phyloP scores from a whole-genome alignment of 1,139 yeast species.

The Hanseniaspora uvarum region DNA sequence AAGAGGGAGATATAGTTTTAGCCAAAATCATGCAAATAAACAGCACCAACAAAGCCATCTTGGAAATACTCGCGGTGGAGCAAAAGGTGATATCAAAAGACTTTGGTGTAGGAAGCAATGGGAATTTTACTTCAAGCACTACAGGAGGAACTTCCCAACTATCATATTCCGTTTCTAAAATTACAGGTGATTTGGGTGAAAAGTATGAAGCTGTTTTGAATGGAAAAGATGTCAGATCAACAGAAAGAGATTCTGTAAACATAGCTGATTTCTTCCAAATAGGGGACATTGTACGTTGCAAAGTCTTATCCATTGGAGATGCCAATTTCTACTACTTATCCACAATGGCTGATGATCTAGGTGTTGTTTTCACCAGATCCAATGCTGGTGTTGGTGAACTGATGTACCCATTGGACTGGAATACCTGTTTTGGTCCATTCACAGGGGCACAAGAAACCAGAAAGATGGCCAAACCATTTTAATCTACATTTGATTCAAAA shows the following conservation, averaged over 20 bases:
- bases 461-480: conserved; percentile 87
- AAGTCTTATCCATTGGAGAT: conserved; percentile 78
- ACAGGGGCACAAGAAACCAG: conserved; percentile 70
- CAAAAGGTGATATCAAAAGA: conserved; percentile 44
- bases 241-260: conserved; percentile 81
- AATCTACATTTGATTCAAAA: conserved; percentile 22
- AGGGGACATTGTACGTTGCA: conserved; percentile 84
- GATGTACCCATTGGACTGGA: conserved; percentile 93
- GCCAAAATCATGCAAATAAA: conserved; percentile 62
- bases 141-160: conserved; percentile 55
- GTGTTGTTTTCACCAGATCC: conserved; percentile 79
- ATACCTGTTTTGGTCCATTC: conserved; percentile 74
- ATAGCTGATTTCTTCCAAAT: conserved; percentile 73
- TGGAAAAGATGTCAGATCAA: conserved; percentile 78
- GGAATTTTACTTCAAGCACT: conserved; percentile 36
- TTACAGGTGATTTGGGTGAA: conserved; percentile 69
- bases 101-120: conserved; percentile 58
- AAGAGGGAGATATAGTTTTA: conserved; percentile 74
- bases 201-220: conserved; percentile 83
- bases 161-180: conserved; percentile 38
- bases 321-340: conserved; percentile 81
- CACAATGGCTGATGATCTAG: conserved; percentile 84
- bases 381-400: conserved; percentile 62
- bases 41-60: conserved; percentile 56
- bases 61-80: conserved; percentile 76